These are phyloP conservation scores for Neurospora sp. DNA, from an alignment of 495 filamentous ascomycete species.

Conservation along the genomic window DNA sequence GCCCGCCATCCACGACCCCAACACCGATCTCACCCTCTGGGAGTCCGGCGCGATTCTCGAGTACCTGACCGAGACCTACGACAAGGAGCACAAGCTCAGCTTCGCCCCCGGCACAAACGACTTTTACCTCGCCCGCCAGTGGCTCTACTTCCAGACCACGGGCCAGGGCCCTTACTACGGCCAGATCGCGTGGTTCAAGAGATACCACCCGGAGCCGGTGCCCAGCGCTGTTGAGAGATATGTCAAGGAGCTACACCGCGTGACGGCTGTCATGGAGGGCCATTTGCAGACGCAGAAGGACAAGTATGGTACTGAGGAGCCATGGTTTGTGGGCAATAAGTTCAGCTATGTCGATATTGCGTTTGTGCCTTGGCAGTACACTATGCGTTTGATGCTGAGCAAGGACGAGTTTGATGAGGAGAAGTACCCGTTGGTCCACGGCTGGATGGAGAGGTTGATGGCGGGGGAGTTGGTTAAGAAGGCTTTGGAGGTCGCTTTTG, in stretches of 20 bases:
- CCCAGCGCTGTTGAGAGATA: constrained; percentile 51
- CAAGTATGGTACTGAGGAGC: constrained; percentile 18
- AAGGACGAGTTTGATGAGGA: constrained; percentile 7
- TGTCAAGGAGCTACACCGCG: constrained; percentile 47
- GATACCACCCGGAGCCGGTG: constrained; percentile 47
- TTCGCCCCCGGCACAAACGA: constrained; percentile 40
- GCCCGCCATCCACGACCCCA: constrained; percentile 54
- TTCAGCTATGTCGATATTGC: constrained; percentile 49
- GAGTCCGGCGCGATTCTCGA: constrained; percentile 65
- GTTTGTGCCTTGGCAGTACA: constrained; percentile 45
- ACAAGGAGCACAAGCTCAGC: constrained; percentile 49
- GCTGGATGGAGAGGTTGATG: constrained; percentile 24
- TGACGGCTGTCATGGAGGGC: constrained; percentile 47
- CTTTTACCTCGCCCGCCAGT: constrained; percentile 49
- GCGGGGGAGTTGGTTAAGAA: constrained; percentile 31
- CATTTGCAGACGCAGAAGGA: constrained; percentile 37
- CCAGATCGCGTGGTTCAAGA: constrained; percentile 39
- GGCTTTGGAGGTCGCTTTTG: constrained; percentile 20
- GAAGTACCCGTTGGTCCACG: constrained; percentile 25
- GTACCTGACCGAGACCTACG: constrained; percentile 65
- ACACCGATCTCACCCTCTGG: constrained; percentile 56
- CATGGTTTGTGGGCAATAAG: constrained; percentile 47
- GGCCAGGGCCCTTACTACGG: constrained; percentile 64
- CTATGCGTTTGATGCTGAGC: constrained; percentile 1
- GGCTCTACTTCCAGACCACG: constrained; percentile 54